phyloP scores from a whole-genome alignment of 352 stramenopile genomes.

The Phytopythium aichiense region DNA sequence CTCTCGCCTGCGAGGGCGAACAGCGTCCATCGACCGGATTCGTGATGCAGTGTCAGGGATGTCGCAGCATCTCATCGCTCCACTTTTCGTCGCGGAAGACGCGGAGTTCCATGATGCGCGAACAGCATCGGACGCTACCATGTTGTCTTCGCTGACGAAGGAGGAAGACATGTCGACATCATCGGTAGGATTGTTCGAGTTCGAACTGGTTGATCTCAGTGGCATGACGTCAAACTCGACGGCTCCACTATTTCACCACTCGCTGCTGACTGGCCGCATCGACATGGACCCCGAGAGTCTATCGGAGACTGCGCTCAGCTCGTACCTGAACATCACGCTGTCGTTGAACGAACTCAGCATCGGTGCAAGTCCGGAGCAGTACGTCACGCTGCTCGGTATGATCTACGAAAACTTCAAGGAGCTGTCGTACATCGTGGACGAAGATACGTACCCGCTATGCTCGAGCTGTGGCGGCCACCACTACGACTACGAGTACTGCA shows the following conservation, averaged over 20 bases:
- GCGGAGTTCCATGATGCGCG: slow-evolving; percentile 83
- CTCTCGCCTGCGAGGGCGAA: slow-evolving; percentile 14
- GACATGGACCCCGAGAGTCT: slow-evolving; percentile 71
- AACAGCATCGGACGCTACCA: slow-evolving; percentile 31
- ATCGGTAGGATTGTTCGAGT: slow-evolving; percentile 68
- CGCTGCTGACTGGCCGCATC: slow-evolving; percentile 69
- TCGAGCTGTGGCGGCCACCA: slow-evolving; percentile 60
- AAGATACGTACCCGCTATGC: slow-evolving; percentile 80
- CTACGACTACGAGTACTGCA: slow-evolving; percentile 52
- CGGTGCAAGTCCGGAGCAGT: slow-evolving; percentile 54
- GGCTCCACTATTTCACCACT: slow-evolving; percentile 75
- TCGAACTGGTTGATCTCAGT: slow-evolving; percentile 82
- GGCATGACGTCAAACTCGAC: slow-evolving; percentile 50
- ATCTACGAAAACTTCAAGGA: slow-evolving; percentile 89
- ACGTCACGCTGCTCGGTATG: slow-evolving; percentile 65
- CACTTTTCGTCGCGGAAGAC: slow-evolving; percentile 76
- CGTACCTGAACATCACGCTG: slow-evolving; percentile 61
- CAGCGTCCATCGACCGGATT: slow-evolving; percentile 54
- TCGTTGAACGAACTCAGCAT: slow-evolving; percentile 80
- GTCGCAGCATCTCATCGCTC: slow-evolving; percentile 72
- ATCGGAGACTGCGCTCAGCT: slow-evolving; percentile 53
- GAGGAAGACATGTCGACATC: slow-evolving; percentile 59
- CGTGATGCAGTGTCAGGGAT: slow-evolving; percentile 56
- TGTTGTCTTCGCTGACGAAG: slow-evolving; percentile 10
- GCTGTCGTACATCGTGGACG: slow-evolving; percentile 60